phyloP scores from a whole-genome alignment of 768 basidiomycete genomes.

The Lactifluus pinguis region DNA sequence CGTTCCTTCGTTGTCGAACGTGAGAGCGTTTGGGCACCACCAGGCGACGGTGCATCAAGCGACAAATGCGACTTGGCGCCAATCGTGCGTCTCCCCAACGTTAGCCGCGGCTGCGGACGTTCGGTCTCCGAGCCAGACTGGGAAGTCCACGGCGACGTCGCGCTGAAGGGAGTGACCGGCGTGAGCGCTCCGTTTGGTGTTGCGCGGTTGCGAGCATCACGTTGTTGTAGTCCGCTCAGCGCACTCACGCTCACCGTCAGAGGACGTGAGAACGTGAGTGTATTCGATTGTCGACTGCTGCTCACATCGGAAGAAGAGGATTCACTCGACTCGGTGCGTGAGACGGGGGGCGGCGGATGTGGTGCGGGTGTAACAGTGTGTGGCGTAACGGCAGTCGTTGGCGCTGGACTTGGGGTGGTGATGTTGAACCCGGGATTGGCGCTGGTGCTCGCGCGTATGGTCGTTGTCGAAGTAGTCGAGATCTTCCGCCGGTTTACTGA shows the following conservation, averaged over 20 bases:
- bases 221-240: slow-evolving; percentile 47
- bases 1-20: slow-evolving; percentile 32
- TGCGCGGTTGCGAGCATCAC: slow-evolving; percentile 32
- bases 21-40: slow-evolving; percentile 28
- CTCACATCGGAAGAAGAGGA: slow-evolving; percentile 25
- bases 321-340: slow-evolving; percentile 41
- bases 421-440: slow-evolving; percentile 38
- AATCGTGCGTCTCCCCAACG: slow-evolving; percentile 27
- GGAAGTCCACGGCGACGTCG: slow-evolving; percentile 30
- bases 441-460: slow-evolving; percentile 34
- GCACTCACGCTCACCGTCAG: slow-evolving; percentile 45
- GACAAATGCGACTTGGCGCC: slow-evolving; percentile 38
- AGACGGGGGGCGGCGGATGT: slow-evolving; percentile 28
- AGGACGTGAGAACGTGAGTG: slow-evolving; percentile 59
- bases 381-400: slow-evolving; percentile 56
- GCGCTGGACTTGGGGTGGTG: slow-evolving; percentile 40
- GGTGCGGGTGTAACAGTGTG: slow-evolving; percentile 46
- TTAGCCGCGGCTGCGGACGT: slow-evolving; percentile 31
- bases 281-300: slow-evolving; percentile 24
- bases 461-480: slow-evolving; percentile 38
- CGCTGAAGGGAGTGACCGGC: slow-evolving; percentile 25
- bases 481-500: slow-evolving; percentile 30
- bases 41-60: slow-evolving; percentile 29
- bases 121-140: slow-evolving; percentile 45
- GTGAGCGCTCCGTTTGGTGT: slow-evolving; percentile 28